Evolutionary conservation across 371 early-diverging fungal species (phyloP).

Genomic region (Mucor circinelloides): DNA sequence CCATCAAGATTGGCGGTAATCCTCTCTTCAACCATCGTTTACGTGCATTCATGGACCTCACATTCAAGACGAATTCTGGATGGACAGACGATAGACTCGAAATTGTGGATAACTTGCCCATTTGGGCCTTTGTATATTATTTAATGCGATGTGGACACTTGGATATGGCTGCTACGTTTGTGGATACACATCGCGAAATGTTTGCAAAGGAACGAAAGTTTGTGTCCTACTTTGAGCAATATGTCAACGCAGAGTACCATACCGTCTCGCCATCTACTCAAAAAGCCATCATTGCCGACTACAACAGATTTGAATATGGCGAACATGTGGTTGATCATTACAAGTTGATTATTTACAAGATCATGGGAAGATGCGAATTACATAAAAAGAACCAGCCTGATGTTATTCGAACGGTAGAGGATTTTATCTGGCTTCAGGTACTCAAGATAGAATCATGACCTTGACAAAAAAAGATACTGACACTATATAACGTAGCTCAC

Average conservation of each 20-base stretch:
- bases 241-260: slow-evolving; percentile 48
- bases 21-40: slow-evolving; percentile 25
- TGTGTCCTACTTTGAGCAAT: slow-evolving; percentile 68
- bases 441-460: not conserved
- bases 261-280: slow-evolving; percentile 16
- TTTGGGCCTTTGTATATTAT: slow-evolving; percentile 85
- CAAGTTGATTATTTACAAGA: slow-evolving; percentile 83
- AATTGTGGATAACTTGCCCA: slow-evolving; percentile 63
- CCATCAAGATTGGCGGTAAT: slow-evolving; percentile 20
- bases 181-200: slow-evolving; percentile 54
- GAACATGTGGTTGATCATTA: slow-evolving; percentile 70
- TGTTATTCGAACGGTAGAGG: slow-evolving; percentile 72
- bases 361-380: slow-evolving; percentile 84
- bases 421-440: slow-evolving; percentile 80
- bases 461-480: not conserved
- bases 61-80: slow-evolving; percentile 14
- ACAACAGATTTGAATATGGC: slow-evolving; percentile 41
- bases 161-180: slow-evolving; percentile 67
- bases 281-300: slow-evolving; percentile 21
- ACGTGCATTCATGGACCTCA: slow-evolving; percentile 12
- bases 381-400: slow-evolving; percentile 61
- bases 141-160: slow-evolving; percentile 77
- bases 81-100: slow-evolving; percentile 33
- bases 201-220: slow-evolving; percentile 66
- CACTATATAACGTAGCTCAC: slow-evolving; percentile 44